phyloP scores from a whole-genome alignment of 2,329 filamentous ascomycete genomes.

The Nemania diffusa region DNA sequence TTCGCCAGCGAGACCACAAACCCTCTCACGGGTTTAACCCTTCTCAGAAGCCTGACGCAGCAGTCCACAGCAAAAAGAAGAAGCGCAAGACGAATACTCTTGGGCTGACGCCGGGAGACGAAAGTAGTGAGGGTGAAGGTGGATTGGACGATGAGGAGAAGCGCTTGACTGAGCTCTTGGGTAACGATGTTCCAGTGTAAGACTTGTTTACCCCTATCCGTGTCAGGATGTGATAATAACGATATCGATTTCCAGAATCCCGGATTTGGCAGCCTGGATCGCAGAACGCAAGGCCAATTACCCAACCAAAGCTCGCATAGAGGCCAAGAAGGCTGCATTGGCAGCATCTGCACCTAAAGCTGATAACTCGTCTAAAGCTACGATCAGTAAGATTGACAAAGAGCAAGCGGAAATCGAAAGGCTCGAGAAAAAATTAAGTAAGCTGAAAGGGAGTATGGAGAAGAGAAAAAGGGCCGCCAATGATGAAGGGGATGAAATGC shows the following conservation, averaged over 20 bases:
- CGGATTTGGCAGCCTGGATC: slow-evolving; percentile 82
- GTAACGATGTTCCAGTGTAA: slow-evolving; percentile 66
- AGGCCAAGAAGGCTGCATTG: slow-evolving; percentile 67
- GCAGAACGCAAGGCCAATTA: slow-evolving; percentile 82
- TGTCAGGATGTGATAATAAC: slow-evolving; percentile 29
- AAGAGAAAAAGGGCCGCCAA: slow-evolving; percentile 76
- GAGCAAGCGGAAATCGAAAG: slow-evolving; percentile 62
- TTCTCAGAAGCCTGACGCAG: slow-evolving; percentile 64
- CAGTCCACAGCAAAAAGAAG: slow-evolving; percentile 69
- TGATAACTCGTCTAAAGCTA: slow-evolving; percentile 54
- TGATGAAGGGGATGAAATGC: slow-evolving; percentile 74
- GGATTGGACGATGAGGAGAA: slow-evolving; percentile 78
- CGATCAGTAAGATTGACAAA: slow-evolving; percentile 61
- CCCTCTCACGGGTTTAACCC: slow-evolving; percentile 50
- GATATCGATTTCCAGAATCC: slow-evolving; percentile 55
- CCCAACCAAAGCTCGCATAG: slow-evolving; percentile 78
- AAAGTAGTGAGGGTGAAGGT: slow-evolving; percentile 66
- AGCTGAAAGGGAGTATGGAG: slow-evolving; percentile 73
- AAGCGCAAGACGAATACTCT: slow-evolving; percentile 78
- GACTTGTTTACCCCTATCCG: slow-evolving; percentile 43
- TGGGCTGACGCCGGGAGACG: slow-evolving; percentile 75
- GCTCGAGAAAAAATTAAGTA: slow-evolving; percentile 71
- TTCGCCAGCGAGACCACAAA: slow-evolving; percentile 50
- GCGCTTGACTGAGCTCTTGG: slow-evolving; percentile 63
- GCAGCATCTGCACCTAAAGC: slow-evolving; percentile 69